Evolutionary conservation across 192 early-diverging fungal species (phyloP).

Genomic region (Coemansia nantahalensis): DNA sequence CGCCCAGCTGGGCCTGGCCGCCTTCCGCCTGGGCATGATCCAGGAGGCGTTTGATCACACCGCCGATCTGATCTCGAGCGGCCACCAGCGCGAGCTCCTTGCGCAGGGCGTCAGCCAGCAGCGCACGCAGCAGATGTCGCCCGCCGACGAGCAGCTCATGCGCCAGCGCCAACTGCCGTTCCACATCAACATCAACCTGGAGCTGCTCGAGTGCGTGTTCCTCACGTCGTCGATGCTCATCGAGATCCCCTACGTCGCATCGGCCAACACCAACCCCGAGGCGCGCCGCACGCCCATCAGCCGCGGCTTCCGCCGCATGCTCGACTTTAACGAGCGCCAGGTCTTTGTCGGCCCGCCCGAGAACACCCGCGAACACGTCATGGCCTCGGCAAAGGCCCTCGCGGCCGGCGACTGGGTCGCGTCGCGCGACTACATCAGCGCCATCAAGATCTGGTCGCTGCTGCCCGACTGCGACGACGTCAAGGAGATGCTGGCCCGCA

Average conservation of each 20-base stretch:
- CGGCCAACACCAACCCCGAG: constrained; percentile 58
- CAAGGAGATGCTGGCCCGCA: constrained; percentile 84
- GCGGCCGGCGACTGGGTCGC: constrained; percentile 92
- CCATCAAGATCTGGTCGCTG: constrained; percentile 97
- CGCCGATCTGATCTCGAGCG: constrained; percentile 84
- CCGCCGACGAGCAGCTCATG: constrained; percentile 90
- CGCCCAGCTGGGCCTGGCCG: constrained; percentile 94
- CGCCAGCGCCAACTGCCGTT: constrained; percentile 96
- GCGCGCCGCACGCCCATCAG: constrained; percentile 75
- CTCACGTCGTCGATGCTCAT: constrained; percentile 94
- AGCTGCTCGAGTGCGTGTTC: constrained; percentile 96
- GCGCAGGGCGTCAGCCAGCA: constrained; percentile 82
- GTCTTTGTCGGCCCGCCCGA: constrained; percentile 96
- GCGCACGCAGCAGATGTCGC: constrained; percentile 75
- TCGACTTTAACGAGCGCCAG: constrained; percentile 95
- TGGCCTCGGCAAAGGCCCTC: constrained; percentile 92
- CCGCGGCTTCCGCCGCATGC: constrained; percentile 88
- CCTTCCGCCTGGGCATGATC: constrained; percentile 93
- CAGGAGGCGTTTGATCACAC: constrained; percentile 82
- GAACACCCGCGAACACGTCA: constrained; percentile 98
- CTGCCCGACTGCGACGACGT: constrained; percentile 73
- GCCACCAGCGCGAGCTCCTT: constrained; percentile 88
- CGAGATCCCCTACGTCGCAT: constrained; percentile 96
- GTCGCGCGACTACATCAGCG: constrained; percentile 76
- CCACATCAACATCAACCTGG: constrained; percentile 99